Base-by-base conservation (phyloP, 2,329 filamentous ascomycete species). In the Neurospora sp. region DNA sequence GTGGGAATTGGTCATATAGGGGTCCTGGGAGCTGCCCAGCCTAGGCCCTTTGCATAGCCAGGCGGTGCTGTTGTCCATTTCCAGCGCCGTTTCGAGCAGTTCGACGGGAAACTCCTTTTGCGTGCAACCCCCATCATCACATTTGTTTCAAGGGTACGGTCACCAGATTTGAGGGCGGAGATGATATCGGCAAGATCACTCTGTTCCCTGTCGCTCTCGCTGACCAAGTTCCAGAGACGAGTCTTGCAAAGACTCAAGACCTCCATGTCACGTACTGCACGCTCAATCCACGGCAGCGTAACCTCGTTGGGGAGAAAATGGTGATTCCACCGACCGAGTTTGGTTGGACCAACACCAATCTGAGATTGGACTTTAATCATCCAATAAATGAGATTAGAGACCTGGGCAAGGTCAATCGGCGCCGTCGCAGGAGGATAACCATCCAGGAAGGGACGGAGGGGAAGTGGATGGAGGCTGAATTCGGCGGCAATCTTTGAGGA, bases 321-420 rank as follows among this genome's bases (percentile, higher is more conserved):
- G 15, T 70, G n/a, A 42, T 19, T 33, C 69, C 69, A 68, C 15
- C 66, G 39, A 46, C 66, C 69, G 36, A 70, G 36, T 9, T 10
- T 7, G 23, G 3, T 3, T 4, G 66, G 66, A 17, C 69, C 69
- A n/a, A 70, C n/a, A 7, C 69, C 69, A 15, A 70, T 19, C 8
- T 52, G n/a, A n/a, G 66, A 38, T 46, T 70, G 69, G 36, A 70
- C 52, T 52, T 39, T 68, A 13, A 13, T 40, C 69, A 70, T 70
- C 69, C 69, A 70, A 52, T 70, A 70, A 3, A 68, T 66, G 13
- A 70, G 66, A 38, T 68, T 0, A 4, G 66, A 38, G 17, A 70
- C 69, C 15, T 66, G 3, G 11, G 43, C 46, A 2, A 70, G n/a
- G 17, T 66, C 10, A 36, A 68, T 52, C n/a, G 1, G 3, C 0